Evolutionary conservation across 768 basidiomycete species (phyloP).

Genomic region (Zangia roseola): DNA sequence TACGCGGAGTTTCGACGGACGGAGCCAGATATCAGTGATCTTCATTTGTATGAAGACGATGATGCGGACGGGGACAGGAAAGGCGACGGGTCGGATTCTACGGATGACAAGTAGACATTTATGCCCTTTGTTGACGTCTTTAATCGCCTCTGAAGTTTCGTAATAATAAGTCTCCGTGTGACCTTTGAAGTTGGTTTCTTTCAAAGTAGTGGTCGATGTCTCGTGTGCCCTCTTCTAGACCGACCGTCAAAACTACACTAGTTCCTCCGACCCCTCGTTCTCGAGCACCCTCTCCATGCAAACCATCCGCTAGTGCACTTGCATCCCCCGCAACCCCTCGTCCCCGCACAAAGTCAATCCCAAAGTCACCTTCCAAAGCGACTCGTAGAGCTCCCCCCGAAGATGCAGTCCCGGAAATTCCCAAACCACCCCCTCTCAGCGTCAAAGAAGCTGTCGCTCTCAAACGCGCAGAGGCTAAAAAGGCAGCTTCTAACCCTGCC

Average conservation of each 20-base stretch:
- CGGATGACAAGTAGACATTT: conserved; percentile 1
- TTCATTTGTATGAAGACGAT: conserved; percentile 25
- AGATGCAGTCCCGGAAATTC: conserved; percentile 24
- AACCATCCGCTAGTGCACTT: conserved; percentile 27
- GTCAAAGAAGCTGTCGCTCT: conserved; percentile 79
- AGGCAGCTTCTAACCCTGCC: conserved; percentile 35
- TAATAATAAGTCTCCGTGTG: conserved; percentile 19
- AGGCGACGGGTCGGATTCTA: conserved; percentile 1
- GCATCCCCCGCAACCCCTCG: conserved; percentile 30
- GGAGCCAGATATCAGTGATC: conserved; percentile 14
- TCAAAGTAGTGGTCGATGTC: conserved; percentile 37
- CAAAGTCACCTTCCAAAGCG: conserved; percentile 34
- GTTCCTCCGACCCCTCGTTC: conserved; percentile 30
- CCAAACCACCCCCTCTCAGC: conserved; percentile 39
- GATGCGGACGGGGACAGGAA: conserved; percentile 8
- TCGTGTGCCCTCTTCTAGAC: conserved; percentile 38
- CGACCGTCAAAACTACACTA: conserved; percentile 29
- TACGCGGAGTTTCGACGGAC: conserved; percentile 26
- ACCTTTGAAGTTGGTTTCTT: conserved; percentile 1
- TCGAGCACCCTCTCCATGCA: conserved; percentile 31
- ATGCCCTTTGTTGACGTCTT: not conserved
- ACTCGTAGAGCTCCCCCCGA: conserved; percentile 22
- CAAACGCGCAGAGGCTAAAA: conserved; percentile 77
- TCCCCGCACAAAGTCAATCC: conserved; percentile 37
- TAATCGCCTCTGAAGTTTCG: conserved; percentile 11